Base-by-base conservation (phyloP, 2,329 filamentous ascomycete species). In the Calonectria pteridis region DNA sequence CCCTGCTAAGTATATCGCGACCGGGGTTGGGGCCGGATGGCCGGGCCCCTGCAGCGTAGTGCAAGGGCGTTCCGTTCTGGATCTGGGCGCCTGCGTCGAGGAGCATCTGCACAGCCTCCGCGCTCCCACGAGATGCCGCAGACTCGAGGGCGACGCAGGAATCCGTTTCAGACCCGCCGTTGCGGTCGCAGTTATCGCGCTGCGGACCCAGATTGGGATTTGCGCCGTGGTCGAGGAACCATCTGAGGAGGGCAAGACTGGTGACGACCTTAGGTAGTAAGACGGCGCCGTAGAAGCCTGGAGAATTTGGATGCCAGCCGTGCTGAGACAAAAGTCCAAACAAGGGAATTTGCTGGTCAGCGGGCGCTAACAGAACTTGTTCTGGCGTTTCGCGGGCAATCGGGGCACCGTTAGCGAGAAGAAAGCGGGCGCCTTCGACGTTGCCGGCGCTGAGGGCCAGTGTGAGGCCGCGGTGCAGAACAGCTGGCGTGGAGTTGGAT, bases 151-250 rank as follows among this genome's bases (percentile, higher is more conserved):
- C 71, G 1, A 31, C 23, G 50, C 76, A 79, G 0, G 77, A 79
- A 10, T 72, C n/a, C 2, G 29, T 28, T 2, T 77, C 74, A 1
- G 77, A 53, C 13, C 4, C 67, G 16, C 77, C 77, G n/a, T 62
- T 33, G 10, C 71, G 71, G 33, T 78, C 69, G 3, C 62, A 55
- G 16, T 69, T 65, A 1, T 76, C 63, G 6, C 67, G 58, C 11
- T 78, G 75, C 0, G 9, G 13, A 5, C 75, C 77, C 3, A 79
- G 35, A 33, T 79, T 78, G 3, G 78, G 74, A 50, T 79, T 62
- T 29, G 77, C 77, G 2, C 74, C 74, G 3, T 77, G 70, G 10
- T 63, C 46, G 0, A 79, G 74, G n/a, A 79, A 79, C 77, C 78
- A 79, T 11, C 71, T 37, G 7, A 79, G 53, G 3, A 79, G 69